Evolutionary conservation across 2,329 filamentous ascomycete species (phyloP), one percentile per base, ranked within the genome.

Genomic region (Rhexocercosporidium sp.): DNA sequence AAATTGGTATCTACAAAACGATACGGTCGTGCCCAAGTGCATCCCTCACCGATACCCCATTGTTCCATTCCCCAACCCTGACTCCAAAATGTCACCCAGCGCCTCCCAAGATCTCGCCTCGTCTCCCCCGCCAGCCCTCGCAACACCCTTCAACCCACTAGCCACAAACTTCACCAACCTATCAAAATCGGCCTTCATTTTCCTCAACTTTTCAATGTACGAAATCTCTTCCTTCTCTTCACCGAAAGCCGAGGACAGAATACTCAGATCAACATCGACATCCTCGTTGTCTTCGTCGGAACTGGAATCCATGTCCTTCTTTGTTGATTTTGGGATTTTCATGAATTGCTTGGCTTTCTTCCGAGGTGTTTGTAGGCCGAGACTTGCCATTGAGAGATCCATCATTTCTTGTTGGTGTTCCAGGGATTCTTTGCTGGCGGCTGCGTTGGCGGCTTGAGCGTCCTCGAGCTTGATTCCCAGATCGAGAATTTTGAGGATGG

Each of bases 11-110:
- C n/a, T n/a, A n/a, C n/a, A n/a, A n/a, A n/a, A n/a, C n/a, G n/a
- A 37, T 37, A 11, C 34, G 9, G 12, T 37, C 34, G 34, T 6
- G 1, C 29, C 27, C 25, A 31, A 9, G 29, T 41, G 16, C 2
- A 20, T 11, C 20, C n/a, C 12, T 39, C 20, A 57, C 4, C 20
- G 34, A 41, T 57, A 57, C 41, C 44, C 59, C n/a, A 25, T 51
- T 31, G 46, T 56, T 37, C 63, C 69, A 60, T 62, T 59, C 8
- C 64, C 73, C 29, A 77, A 59, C 1, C 82, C 80, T 75, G 83
- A 83, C 73, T 94, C 91, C 53, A 97, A 78, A 82, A 91, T 92
- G 78, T 97, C 93, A 0, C 92, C 93, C 68, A 97, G 77, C 67
- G 91, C 88, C 78, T 96, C 92, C 91, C 94, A 95, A 76, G 90